Percentiles rank a stretch among this genome's conserved stretches.
phyloP scores from a whole-genome alignment of 345 rosid genomes.

The Brassica nigra region DNA sequence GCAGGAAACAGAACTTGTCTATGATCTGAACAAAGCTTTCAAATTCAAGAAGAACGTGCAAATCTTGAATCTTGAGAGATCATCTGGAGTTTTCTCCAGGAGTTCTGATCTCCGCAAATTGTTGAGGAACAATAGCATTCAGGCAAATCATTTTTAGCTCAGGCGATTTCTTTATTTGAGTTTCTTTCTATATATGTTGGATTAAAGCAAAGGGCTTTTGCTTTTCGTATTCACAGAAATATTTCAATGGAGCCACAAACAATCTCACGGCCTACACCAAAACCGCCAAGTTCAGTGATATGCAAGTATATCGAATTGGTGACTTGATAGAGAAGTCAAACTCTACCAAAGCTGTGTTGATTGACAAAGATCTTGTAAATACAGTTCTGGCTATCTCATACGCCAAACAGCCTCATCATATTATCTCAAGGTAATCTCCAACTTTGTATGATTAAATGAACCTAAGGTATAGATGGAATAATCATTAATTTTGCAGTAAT shows the following conservation, averaged over 20 bases:
- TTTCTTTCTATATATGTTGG: not conserved
- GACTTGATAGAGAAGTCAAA: not conserved
- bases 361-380: not conserved
- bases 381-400: not conserved
- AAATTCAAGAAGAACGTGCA: slow-evolving; percentile 12
- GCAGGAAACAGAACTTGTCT: slow-evolving; percentile 3
- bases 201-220: not conserved
- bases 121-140: not conserved
- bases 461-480: not conserved
- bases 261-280: not conserved
- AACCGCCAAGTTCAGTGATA: not conserved
- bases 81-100: slow-evolving; percentile 24
- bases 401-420: not conserved
- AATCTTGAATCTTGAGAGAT: slow-evolving; percentile 26
- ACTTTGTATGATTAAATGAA: not conserved
- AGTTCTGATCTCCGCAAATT: not conserved
- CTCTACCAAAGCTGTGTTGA: not conserved
- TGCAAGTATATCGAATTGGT: not conserved
- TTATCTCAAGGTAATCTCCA: not conserved
- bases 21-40: not conserved
- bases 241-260: not conserved
- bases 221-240: not conserved
- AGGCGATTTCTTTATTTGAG: not conserved
- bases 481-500: not conserved
- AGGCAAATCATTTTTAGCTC: not conserved